Evolutionary conservation across 2,329 filamentous ascomycete species (phyloP), one percentile per base, ranked within the genome.

Genomic region (Fusarium citri): DNA sequence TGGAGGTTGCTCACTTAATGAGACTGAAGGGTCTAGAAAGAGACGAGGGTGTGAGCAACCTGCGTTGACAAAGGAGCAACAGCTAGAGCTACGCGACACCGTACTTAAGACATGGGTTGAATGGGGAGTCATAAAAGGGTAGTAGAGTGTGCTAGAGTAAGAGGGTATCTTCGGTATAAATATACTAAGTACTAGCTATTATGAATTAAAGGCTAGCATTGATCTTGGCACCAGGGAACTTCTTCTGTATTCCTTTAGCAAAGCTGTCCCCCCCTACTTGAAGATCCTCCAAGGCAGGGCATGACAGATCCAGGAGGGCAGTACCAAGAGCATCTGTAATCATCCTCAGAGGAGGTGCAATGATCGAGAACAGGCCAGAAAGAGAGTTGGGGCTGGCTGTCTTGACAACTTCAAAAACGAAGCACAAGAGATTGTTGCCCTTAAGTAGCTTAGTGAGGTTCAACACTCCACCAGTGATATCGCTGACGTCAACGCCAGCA

Each of bases 341-440:
- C 3, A 67, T 41, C 22, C 34, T 37, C 0, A 67, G 57, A 0
- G 64, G 64, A 3, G 47, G 37, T 11, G 31, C 28, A 16, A 67
- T 46, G 4, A 63, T 30, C 2, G 49, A 42, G 30, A 68, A 68
- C 2, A 68, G 9, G 8, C 49, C 46, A 0, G 64, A 67, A 0
- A 67, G n/a, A 1, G 51, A 54, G 37, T 63, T 67, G 1, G 63
- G 64, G 0, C 61, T 34, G 3, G 34, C 63, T 0, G 64, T 67
- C 37, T 67, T 67, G 28, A 63, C 42, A 5, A 57, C 30, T 47
- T 67, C 45, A 15, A 67, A 67, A 46, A 57, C 51, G 9, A 67
- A 67, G n/a, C 64, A 67, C 0, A 67, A 26, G 6, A 67, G 23
- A 22, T 67, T 67, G 15, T 67, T 67, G 3, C 47, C 57, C 6